phyloP scores from a whole-genome alignment of 306 rosid genomes.

The Acacia confusa region DNA sequence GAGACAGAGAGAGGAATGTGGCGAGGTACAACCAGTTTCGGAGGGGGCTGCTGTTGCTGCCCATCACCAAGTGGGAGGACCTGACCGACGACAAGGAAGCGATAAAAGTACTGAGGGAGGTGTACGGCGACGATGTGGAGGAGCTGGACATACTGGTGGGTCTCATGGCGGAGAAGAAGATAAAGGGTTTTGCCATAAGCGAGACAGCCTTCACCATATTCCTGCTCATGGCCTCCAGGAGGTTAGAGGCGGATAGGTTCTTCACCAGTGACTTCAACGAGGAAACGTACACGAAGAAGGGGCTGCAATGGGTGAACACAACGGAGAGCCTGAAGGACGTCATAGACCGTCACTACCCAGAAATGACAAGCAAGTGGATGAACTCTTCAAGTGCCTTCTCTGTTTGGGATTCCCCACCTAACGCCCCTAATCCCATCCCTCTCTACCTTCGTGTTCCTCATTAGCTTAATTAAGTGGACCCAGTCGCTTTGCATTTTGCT shows the following conservation, averaged over 20 bases:
- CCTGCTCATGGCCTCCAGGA: conserved; percentile 60
- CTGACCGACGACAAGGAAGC: conserved; percentile 55
- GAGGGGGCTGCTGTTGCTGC: conserved; percentile 44
- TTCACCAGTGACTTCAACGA: conserved; percentile 58
- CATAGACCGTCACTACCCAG: conserved; percentile 53
- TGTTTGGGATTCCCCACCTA: conserved; percentile 56
- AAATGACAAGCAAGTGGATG: conserved; percentile 56
- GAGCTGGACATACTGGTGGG: conserved; percentile 59
- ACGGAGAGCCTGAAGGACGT: conserved; percentile 64
- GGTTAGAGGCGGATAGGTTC: conserved; percentile 63
- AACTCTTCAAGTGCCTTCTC: conserved; percentile 62
- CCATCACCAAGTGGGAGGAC: conserved; percentile 61
- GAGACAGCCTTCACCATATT: conserved; percentile 61
- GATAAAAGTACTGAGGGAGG: conserved; percentile 42
- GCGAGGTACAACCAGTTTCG: conserved; percentile 65
- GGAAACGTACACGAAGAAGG: conserved; percentile 53
- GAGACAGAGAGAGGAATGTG: conserved; percentile 60
- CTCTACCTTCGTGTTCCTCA: conserved; percentile 44
- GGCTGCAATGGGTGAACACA: conserved; percentile 57
- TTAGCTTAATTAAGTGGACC: neutral
- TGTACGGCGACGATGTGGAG: conserved; percentile 63
- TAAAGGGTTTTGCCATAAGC: conserved; percentile 63
- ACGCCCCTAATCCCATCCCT: conserved; percentile 39
- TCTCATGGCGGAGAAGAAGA: conserved; percentile 70
- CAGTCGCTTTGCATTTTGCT: neutral